Evolutionary conservation across 2,329 filamentous ascomycete genomes (phyloP), one percentile per base, ranked within the genome.

Genomic region (Zymoseptoria ardabiliae): DNA sequence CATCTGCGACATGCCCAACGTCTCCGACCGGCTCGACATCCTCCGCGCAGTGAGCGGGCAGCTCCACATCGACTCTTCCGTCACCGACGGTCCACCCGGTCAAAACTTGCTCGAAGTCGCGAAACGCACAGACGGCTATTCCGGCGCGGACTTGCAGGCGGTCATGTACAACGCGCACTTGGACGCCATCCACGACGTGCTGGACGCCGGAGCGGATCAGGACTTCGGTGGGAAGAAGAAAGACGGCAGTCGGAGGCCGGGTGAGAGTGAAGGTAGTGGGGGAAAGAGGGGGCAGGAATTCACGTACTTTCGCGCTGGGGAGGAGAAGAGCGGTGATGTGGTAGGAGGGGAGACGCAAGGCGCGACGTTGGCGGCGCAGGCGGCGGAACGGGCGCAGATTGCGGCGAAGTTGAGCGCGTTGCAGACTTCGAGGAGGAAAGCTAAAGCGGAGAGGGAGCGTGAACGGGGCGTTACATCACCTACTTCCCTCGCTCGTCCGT

Each of bases 141-240:
- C 90, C 0, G 94, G 94, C 11, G 94, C 94, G 1, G 94, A 99
- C 76, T 79, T 99, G 3, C 94, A 99, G 73, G 94, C 93, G 0
- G 82, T 99, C 6, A 86, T 97, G 50, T 97, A 96, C 69, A 99
- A 99, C 66, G 92, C 94, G 0, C 94, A 99, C 72, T 82, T 99
- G 5, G 93, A 97, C 76, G 94, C 94, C 25, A 97, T 99, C 64
- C 94, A 99, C 71, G 92, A 97, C 66, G 86, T 95, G 2, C 82
- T 99, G 0, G 79, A 85, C 28, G 63, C 74, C 68, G 64, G 63
- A 23, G 61, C 65, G 50, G 63, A 58, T 5, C 60, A 67, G 23
- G 75, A 65, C 56, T 71, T 63, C 50, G 72, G 72, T 50, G 70
- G 70, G 58, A 65, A 71, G 58, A 73, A 72, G 52, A 41, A 50